Evolutionary conservation across 371 early-diverging fungal species (phyloP), one percentile per base, ranked within the genome.

Genomic region (Mortierella sp.): DNA sequence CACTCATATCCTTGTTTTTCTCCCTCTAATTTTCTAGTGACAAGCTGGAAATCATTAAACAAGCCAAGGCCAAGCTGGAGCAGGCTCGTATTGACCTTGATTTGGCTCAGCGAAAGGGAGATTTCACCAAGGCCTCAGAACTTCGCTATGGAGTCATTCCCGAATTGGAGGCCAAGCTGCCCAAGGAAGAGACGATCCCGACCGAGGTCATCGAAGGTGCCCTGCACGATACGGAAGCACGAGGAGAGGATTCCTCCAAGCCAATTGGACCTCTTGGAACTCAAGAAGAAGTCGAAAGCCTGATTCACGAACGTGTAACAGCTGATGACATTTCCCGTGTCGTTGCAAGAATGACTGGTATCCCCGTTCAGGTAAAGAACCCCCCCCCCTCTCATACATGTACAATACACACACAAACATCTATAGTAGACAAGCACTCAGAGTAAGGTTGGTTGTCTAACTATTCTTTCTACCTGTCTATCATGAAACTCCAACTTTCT

Each of bases 131-230:
- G 15, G 95, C 95, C 4, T 89, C 90, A 11, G 95, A 94, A 74
- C 84, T 98, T 21, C 91, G 92, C 56, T 94, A 93, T 66, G 95
- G 96, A 68, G 87, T 93, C 7, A 95, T 98, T 67, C 98, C 98
- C n/a, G 86, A 88, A 59, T 81, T 96, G 56, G 94, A 95, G 70
- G 85, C 89, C 37, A 80, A 88, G 63, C 79, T 94, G 23, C 90
- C 90, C 12, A 83, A 83, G 28, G 91, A 92, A 25, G 81, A 82
- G 76, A 82, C 77, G 25, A 73, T 70, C 46, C 25, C 75, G 3
- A 65, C 37, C 55, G 68, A 75, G 4, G 60, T 58, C 2, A 73
- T 60, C n/a, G 74, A 70, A 44, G 65, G 68, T n/a, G 74, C 62
- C 7, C 18, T 79, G 48, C 48, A 23, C 15, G 70, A 58, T 37